phyloP scores from a whole-genome alignment of 2,329 filamentous ascomycete species.

The Fusarium penzigii region DNA sequence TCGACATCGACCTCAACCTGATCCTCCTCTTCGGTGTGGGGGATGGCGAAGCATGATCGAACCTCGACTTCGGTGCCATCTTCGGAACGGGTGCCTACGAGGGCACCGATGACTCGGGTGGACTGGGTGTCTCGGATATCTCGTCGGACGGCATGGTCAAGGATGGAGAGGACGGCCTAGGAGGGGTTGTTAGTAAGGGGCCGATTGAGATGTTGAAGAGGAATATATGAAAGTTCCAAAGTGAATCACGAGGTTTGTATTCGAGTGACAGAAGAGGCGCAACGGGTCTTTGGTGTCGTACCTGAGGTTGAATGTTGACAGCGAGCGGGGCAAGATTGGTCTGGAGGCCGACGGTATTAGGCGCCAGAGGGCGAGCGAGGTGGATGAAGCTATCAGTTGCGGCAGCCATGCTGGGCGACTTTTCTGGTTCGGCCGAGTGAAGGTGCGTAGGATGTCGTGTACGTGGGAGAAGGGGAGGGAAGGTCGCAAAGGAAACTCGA shows the following conservation, averaged over 20 bases:
- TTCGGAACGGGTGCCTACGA: slow-evolving; percentile 90
- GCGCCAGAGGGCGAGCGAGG: slow-evolving; percentile 87
- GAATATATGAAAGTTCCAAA: not conserved
- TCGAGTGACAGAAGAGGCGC: slow-evolving; percentile 7
- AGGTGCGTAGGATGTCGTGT: slow-evolving; percentile 16
- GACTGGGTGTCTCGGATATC: slow-evolving; percentile 76
- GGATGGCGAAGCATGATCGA: slow-evolving; percentile 94
- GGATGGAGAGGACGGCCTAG: slow-evolving; percentile 71
- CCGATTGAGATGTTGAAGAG: too few relatives aligned
- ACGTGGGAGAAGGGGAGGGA: slow-evolving; percentile 18
- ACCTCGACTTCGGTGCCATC: slow-evolving; percentile 97
- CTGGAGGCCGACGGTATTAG: slow-evolving; percentile 75
- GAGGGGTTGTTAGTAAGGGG: slow-evolving; percentile 12
- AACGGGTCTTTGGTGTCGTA: slow-evolving; percentile 46
- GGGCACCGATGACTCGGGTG: slow-evolving; percentile 93
- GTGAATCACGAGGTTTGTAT: not conserved
- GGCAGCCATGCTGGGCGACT: slow-evolving; percentile 71
- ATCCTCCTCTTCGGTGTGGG: slow-evolving; percentile 96
- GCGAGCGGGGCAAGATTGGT: slow-evolving; percentile 87
- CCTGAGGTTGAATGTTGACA: slow-evolving; percentile 94
- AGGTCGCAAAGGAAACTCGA: slow-evolving; percentile 26
- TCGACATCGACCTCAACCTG: slow-evolving; percentile 99
- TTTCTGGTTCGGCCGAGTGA: not conserved
- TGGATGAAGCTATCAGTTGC: slow-evolving; percentile 87
- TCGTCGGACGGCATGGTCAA: slow-evolving; percentile 92